Evolutionary conservation across 2,329 filamentous ascomycete genomes (phyloP).

Genomic region (Blastomyces parvus): DNA sequence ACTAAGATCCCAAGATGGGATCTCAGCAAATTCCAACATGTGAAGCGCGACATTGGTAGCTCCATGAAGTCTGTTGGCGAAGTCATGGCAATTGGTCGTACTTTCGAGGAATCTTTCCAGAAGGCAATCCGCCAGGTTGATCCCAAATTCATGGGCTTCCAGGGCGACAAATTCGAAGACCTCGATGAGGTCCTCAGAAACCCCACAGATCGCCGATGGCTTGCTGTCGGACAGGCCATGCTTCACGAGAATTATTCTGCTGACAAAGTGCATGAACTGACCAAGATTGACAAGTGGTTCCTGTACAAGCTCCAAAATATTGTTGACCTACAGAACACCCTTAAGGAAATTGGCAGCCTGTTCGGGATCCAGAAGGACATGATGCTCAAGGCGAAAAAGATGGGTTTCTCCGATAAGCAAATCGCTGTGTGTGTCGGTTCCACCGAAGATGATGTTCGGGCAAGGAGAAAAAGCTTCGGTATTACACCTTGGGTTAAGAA

Average conservation of each 20-base stretch:
- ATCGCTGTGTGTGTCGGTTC: constrained; percentile 78
- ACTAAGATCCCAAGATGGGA: constrained; percentile 99
- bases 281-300: constrained; percentile 99
- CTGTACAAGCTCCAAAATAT: constrained; percentile 97
- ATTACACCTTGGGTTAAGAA: constrained; percentile 96
- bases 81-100: constrained; percentile 98
- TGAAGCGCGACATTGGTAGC: constrained; percentile 93
- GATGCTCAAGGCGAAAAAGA: constrained; percentile 85
- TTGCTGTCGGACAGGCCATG: constrained; percentile 96
- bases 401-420: constrained; percentile 95
- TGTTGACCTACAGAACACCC: constrained; percentile 76
- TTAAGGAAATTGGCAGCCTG: constrained; percentile 74
- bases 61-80: constrained; percentile 99
- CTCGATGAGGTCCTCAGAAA: constrained; percentile 83
- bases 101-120: constrained; percentile 97
- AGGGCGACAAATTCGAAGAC: constrained; percentile 89
- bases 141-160: constrained; percentile 81
- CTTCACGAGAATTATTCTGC: constrained; percentile 92
- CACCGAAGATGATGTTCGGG: constrained; percentile 82
- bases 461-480: constrained; percentile 71
- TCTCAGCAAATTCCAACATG: constrained; percentile 96
- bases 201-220: constrained; percentile 92
- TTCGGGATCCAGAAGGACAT: constrained; percentile 80
- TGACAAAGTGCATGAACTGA: constrained; percentile 82
- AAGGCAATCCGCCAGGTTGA: constrained; percentile 98